These are phyloP conservation scores for Sclerotinia minor DNA, from an alignment of 2,329 filamentous ascomycete genomes.

Conservation along the genomic window DNA sequence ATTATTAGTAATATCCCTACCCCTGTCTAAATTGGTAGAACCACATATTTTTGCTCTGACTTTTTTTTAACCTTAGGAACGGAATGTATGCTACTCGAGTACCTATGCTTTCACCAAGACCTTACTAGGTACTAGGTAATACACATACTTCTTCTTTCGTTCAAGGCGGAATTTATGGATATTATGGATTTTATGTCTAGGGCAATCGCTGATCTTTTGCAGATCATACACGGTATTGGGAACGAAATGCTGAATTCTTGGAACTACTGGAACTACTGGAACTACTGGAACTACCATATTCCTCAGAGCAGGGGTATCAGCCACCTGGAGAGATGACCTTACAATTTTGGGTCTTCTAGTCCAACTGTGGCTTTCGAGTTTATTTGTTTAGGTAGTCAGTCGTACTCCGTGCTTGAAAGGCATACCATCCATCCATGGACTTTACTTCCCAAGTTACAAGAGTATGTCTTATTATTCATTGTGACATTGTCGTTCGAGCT, in stretches of 20 bases:
- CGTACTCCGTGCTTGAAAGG: not conserved
- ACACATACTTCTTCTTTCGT: not conserved
- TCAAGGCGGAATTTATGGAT: not conserved
- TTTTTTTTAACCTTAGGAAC: not conserved
- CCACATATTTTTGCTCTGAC: not conserved
- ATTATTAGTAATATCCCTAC: not conserved
- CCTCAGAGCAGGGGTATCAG: not conserved
- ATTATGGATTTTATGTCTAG: not conserved
- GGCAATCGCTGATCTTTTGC: not conserved
- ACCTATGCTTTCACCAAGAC: too few relatives aligned
- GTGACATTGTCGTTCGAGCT: too few relatives aligned
- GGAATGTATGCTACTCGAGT: not conserved
- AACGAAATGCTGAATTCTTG: too few relatives aligned
- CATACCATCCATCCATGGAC: not conserved
- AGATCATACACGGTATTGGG: slow-evolving; percentile 4
- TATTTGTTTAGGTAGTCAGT: too few relatives aligned
- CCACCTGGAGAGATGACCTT: not conserved
- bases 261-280: too few relatives aligned
- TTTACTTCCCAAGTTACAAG: too few relatives aligned
- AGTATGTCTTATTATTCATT: not conserved
- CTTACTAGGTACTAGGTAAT: too few relatives aligned
- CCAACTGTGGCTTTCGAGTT: not conserved
- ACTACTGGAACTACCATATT: not conserved
- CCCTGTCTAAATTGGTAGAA: not conserved
- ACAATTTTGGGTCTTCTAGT: not conserved